phyloP scores from a whole-genome alignment of 495 filamentous ascomycete genomes.

The Amniculicola lignicola region DNA sequence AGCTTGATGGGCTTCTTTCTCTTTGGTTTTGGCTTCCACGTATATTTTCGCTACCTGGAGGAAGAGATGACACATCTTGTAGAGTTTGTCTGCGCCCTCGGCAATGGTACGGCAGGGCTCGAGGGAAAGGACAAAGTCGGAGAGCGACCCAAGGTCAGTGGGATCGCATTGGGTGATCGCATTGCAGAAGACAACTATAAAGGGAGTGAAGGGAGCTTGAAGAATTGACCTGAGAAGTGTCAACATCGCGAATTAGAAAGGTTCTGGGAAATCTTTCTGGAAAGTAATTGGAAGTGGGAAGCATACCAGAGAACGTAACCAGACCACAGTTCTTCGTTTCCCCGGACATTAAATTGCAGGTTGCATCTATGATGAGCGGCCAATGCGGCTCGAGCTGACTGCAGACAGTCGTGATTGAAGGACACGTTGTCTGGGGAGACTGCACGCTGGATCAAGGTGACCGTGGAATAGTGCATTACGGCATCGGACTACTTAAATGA shows the following conservation, averaged over 20 bases:
- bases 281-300: neutral
- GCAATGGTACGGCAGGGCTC: conserved; percentile 51
- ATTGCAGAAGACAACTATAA: conserved; percentile 69
- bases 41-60: conserved; percentile 61
- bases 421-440: conserved; percentile 50
- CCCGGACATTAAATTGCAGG: conserved; percentile 45
- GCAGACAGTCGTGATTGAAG: conserved; percentile 59
- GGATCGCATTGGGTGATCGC: conserved; percentile 50
- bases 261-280: neutral
- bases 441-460: conserved; percentile 62
- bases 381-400: conserved; percentile 56
- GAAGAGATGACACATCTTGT: conserved; percentile 60
- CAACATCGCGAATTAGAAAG: neutral
- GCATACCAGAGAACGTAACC: conserved; percentile 64
- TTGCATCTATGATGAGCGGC: conserved; percentile 54
- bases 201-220: conserved; percentile 64
- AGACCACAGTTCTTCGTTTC: conserved; percentile 45
- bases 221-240: conserved; percentile 54
- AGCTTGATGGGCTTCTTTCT: conserved; percentile 34
- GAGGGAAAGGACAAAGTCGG: conserved; percentile 58
- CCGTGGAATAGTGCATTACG: conserved; percentile 51
- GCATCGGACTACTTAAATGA: too few relatives aligned
- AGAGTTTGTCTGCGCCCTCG: conserved; percentile 56
- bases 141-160: conserved; percentile 52
- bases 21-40: conserved; percentile 55